Base-by-base conservation (phyloP, 2,329 filamentous ascomycete species). In the Capronia coronata region DNA sequence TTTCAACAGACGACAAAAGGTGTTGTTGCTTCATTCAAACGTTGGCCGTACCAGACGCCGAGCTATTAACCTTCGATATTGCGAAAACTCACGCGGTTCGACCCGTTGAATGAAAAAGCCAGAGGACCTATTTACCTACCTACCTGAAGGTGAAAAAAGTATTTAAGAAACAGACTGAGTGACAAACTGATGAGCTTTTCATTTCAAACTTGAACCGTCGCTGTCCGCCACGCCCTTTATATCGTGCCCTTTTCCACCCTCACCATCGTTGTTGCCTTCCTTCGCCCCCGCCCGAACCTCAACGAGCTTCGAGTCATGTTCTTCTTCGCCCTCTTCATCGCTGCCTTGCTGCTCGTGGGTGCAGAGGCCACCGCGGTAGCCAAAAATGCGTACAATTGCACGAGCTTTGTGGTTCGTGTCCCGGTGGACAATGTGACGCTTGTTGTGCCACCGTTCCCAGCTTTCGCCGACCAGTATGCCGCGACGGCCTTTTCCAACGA, bases 401-500 rank as follows among this genome's bases (percentile, higher is more conserved):
- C 39, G 21, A 47, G 35, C 32, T 57, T 57, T 32, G 46, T 57
- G 37, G 46, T 57, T 23, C 39, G 22, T 4, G 49, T 57, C 3
- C 51, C 55, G 1, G 49, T 57, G 25, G 32, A 51, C 44, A 52
- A 54, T 21, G 49, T 43, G 9, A 54, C 55, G 4, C 43, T 47
- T 23, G 30, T 57, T 37, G 46, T 55, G 9, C 50, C 48, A 13
- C 54, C 55, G 16, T 34, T 57, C 7, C 39, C 55, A 18, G 44
- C 47, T 9, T 25, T 52, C 18, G 14, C 43, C 11, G 37, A 57
- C 34, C 46, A 52, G 43, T 52, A 52, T 21, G 45, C 45, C 22
- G 51, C 55, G 3, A 52, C 46, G 21, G 16, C 49, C 14, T 54
- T 54, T 23, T 32, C 45, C 11, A 52, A 57, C 16, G 84, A 84